Evolutionary conservation across 495 filamentous ascomycete genomes (phyloP).

Genomic region (Aspergillus baeticus): DNA sequence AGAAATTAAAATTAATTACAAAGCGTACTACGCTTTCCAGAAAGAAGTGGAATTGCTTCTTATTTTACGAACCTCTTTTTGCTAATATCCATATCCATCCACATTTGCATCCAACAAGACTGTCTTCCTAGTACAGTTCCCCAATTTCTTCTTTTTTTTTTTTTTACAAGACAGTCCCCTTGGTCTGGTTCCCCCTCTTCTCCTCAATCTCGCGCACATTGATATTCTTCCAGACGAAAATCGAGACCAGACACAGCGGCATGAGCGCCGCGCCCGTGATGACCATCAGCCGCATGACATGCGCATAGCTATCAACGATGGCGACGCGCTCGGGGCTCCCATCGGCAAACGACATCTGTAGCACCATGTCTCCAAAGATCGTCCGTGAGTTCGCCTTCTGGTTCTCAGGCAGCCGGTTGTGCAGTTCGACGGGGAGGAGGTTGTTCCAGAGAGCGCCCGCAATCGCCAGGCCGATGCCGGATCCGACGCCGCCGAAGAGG

Average conservation of each 20-base stretch:
- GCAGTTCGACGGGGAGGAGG: slow-evolving; percentile 52
- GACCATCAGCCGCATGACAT: slow-evolving; percentile 53
- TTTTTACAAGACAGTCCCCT: slow-evolving; percentile 15
- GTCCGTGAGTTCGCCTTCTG: slow-evolving; percentile 26
- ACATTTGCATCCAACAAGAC: too few relatives aligned
- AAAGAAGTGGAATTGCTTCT: too few relatives aligned
- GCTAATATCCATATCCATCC: too few relatives aligned
- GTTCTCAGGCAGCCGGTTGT: slow-evolving; percentile 49
- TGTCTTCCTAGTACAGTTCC: too few relatives aligned
- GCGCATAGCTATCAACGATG: slow-evolving; percentile 53
- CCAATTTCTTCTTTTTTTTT: too few relatives aligned
- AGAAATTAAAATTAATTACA: too few relatives aligned
- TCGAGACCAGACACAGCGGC: slow-evolving; percentile 38
- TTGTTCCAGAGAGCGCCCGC: slow-evolving; percentile 63
- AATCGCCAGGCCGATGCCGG: slow-evolving; percentile 59
- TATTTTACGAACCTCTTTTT: too few relatives aligned
- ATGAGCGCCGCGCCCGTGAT: slow-evolving; percentile 45
- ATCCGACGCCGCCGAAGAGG: slow-evolving; percentile 60
- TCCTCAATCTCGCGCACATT: slow-evolving; percentile 45
- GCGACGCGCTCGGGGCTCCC: slow-evolving; percentile 49
- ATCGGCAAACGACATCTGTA: slow-evolving; percentile 48
- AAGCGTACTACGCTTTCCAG: too few relatives aligned
- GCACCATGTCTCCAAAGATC: slow-evolving; percentile 49
- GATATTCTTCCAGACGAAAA: slow-evolving; percentile 51
- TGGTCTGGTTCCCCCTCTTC: slow-evolving; percentile 14